phyloP scores from a whole-genome alignment of 441 rosid species.

The Daphne laureola region DNA sequence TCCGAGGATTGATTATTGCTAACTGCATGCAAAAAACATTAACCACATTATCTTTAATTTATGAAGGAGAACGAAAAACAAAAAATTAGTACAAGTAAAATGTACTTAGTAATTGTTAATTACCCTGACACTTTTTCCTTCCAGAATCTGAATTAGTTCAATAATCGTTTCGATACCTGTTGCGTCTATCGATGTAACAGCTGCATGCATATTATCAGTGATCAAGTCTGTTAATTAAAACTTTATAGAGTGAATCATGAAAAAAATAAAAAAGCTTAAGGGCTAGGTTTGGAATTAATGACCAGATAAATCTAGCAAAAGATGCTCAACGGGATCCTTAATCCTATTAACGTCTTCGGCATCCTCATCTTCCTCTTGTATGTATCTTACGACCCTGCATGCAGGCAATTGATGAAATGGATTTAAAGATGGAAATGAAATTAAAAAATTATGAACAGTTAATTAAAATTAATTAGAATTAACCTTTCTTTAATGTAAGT shows the following conservation, averaged over 20 bases:
- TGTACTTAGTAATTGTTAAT: too few species aligned
- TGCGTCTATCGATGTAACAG: slow-evolving; percentile 62
- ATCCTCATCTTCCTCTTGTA: slow-evolving; percentile 46
- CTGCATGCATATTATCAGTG: slow-evolving; percentile 19
- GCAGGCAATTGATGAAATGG: background rate
- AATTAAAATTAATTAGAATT: background rate
- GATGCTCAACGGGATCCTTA: slow-evolving; percentile 28
- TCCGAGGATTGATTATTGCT: slow-evolving; percentile 63
- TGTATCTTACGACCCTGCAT: slow-evolving; percentile 51
- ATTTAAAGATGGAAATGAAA: background rate
- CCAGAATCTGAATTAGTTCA: slow-evolving; percentile 46
- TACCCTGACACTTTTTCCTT: slow-evolving; percentile 43
- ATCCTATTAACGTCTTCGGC: slow-evolving; percentile 13
- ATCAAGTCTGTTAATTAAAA: background rate
- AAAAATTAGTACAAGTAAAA: background rate
- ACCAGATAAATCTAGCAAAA: slow-evolving; percentile 77
- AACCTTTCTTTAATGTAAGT: slow-evolving; percentile 72
- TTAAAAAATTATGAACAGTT: background rate
- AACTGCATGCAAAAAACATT: slow-evolving; percentile 29
- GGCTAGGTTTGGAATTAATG: background rate
- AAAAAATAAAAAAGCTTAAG: background rate
- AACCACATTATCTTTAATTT: background rate
- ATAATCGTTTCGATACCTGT: slow-evolving; percentile 63
- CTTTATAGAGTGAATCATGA: background rate
- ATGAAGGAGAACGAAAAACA: background rate